These are phyloP conservation scores for Trypanosoma scelopori DNA, from an alignment of 208 protist genomes.

Conservation along the genomic window DNA sequence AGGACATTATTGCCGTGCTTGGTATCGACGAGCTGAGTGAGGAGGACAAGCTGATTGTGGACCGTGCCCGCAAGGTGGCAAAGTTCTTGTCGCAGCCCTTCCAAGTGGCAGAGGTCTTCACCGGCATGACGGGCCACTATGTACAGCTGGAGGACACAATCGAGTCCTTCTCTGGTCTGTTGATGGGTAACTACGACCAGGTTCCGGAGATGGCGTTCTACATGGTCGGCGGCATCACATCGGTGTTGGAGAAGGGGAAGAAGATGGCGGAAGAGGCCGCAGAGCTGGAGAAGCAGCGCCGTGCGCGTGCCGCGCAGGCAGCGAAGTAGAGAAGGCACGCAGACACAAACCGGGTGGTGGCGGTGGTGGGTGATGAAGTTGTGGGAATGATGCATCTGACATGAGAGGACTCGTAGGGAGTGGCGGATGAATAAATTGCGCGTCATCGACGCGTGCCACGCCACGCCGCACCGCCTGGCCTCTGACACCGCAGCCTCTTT, in stretches of 20 bases:
- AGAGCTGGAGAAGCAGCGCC: conserved; percentile 61
- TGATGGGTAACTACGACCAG: conserved; percentile 95
- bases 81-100: conserved; percentile 98
- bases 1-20: conserved; percentile 99
- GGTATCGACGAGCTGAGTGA: conserved; percentile 99
- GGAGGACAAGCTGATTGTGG: conserved; percentile 97
- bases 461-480: no score
- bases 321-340: conserved; percentile 4
- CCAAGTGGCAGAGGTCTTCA: conserved; percentile 97
- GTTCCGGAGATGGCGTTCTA: conserved; percentile 97
- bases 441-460: no score
- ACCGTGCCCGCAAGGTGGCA: conserved; percentile 90
- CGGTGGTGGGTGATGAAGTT: not conserved
- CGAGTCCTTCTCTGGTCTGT: conserved; percentile 92
- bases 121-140: conserved; percentile 94
- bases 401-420: no score
- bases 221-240: conserved; percentile 96
- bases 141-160: conserved; percentile 94
- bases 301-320: conserved; percentile 34
- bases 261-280: conserved; percentile 84
- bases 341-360: not conserved
- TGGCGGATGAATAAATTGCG: no score
- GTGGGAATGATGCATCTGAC: no score
- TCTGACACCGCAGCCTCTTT: no score
- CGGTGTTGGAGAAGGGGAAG: conserved; percentile 93